A percentile compares a stretch with the other conserved stretches of the same genome.
phyloP scores from a whole-genome alignment of 2,329 filamentous ascomycete genomes.

The Aspergillus aculeatinus region DNA sequence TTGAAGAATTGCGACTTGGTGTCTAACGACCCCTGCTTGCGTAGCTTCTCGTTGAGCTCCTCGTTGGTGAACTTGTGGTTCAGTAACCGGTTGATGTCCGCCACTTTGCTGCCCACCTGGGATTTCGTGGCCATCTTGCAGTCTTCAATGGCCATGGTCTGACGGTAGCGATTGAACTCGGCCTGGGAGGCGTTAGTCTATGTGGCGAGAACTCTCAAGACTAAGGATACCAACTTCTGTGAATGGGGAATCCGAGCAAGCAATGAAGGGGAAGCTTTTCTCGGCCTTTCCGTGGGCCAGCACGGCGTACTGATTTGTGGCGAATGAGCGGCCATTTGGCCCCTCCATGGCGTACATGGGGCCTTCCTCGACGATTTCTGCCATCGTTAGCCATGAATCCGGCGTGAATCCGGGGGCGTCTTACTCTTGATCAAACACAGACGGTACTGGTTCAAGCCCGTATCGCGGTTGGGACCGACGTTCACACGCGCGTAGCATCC shows the following conservation, averaged over 20 bases:
- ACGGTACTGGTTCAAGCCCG: conserved; percentile 75
- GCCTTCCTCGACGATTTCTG: conserved; percentile 74
- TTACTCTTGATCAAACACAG: conserved; percentile 84
- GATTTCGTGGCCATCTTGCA: conserved; percentile 72
- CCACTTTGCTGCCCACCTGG: conserved; percentile 68
- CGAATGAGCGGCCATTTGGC: conserved; percentile 70
- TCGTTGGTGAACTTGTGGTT: conserved; percentile 78
- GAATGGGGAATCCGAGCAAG: conserved; percentile 80
- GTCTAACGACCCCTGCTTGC: conserved; percentile 66
- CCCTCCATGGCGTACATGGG: conserved; percentile 75
- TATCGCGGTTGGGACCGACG: conserved; percentile 73
- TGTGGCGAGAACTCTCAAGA: neutral
- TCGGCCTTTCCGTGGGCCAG: conserved; percentile 80
- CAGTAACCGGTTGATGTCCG: conserved; percentile 76
- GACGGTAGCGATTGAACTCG: conserved; percentile 80
- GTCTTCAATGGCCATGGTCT: conserved; percentile 69
- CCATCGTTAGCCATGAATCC: neutral
- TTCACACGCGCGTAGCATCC: conserved; percentile 85
- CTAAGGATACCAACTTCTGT: conserved; percentile 63
- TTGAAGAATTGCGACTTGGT: conserved; percentile 66
- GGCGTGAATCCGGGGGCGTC: conserved; percentile 10
- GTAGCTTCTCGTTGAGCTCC: conserved; percentile 77
- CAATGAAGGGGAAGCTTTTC: conserved; percentile 84
- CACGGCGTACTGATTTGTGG: conserved; percentile 81
- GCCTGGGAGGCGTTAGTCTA: conserved; percentile 44